Conservation (phyloP, 306 rosid species). For the Canavalia ensiformis region DNA sequence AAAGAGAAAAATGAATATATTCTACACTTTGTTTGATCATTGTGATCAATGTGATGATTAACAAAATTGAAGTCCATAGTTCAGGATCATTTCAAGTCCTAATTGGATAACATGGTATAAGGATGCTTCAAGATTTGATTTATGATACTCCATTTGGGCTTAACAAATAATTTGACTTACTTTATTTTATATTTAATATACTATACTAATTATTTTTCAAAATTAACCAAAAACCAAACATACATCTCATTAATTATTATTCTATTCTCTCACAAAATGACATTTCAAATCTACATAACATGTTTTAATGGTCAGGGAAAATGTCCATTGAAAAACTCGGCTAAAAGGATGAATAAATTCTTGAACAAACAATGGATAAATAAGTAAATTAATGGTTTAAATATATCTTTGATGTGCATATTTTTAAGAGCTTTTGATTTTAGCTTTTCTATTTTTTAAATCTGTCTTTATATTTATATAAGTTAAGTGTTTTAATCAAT, state of each 20-base stretch:
- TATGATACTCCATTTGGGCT: not conserved
- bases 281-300: not conserved
- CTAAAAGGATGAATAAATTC: not conserved
- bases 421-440: too few species aligned
- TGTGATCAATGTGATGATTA: not conserved
- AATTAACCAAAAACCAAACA: not conserved
- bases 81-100: constrained; percentile 18
- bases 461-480: too few species aligned
- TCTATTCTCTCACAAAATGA: not conserved
- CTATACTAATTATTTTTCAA: too few species aligned
- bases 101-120: too few species aligned
- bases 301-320: not conserved
- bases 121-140: not conserved
- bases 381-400: too few species aligned
- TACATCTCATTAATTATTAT: not conserved
- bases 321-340: not conserved
- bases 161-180: too few species aligned
- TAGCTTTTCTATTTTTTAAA: too few species aligned
- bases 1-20: not conserved
- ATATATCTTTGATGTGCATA: too few species aligned
- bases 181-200: too few species aligned
- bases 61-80: not conserved
- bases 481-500: too few species aligned
- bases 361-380: too few species aligned
- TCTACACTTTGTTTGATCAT: not conserved